phyloP scores from a whole-genome alignment of 306 rosid genomes.

The Glycine soja region DNA sequence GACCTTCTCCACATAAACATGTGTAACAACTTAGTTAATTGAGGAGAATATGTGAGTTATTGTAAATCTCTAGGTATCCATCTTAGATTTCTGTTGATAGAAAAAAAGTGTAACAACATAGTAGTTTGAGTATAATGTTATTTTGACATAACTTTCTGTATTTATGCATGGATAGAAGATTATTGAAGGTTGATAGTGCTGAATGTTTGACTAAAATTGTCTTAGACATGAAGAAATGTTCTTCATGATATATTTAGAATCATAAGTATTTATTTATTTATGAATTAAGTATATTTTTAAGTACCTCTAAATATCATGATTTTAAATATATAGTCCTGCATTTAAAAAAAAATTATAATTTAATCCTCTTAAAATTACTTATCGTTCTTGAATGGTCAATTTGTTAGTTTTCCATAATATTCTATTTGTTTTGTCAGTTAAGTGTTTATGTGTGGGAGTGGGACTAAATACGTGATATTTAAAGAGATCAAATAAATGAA shows the following conservation, averaged over 20 bases:
- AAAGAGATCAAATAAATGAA: too few relatives aligned
- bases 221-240: background rate
- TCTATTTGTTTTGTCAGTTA: background rate
- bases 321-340: background rate
- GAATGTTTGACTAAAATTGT: conserved; percentile 5
- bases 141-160: conserved; percentile 18
- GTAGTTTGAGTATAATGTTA: background rate
- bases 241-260: background rate
- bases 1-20: background rate
- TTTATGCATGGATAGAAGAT: background rate
- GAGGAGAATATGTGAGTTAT: too few relatives aligned
- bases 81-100: too few relatives aligned
- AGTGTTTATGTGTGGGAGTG: background rate
- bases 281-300: background rate
- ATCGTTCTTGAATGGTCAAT: too few relatives aligned
- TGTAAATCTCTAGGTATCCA: too few relatives aligned
- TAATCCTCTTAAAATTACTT: too few relatives aligned
- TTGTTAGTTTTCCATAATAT: background rate
- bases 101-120: too few relatives aligned
- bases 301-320: background rate
- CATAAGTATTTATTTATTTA: too few relatives aligned
- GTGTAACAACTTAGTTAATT: background rate
- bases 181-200: background rate
- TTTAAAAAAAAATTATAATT: background rate
- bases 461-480: background rate